Evolutionary conservation across 73 alveolate species (phyloP).

Genomic region (Tetrahymena malaccensis): DNA sequence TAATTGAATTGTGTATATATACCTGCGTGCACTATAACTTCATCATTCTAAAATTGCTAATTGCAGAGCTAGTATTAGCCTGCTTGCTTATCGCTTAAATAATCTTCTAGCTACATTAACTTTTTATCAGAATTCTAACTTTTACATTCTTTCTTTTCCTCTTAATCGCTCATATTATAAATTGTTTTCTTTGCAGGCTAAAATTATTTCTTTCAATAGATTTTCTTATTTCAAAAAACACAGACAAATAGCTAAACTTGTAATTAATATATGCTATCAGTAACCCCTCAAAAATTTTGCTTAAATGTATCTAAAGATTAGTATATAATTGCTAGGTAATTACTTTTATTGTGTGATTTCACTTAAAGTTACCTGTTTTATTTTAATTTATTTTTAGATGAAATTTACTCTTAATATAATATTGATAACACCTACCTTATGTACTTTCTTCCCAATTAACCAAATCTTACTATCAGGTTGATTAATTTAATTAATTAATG

Average conservation of each 20-base stretch:
- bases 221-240: neutral
- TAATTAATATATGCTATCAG: neutral
- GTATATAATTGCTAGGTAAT: neutral
- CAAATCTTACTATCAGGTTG: neutral
- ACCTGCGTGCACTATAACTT: neutral
- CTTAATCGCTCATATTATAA: neutral
- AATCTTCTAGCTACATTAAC: neutral
- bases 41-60: neutral
- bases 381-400: neutral
- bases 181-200: neutral
- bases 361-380: neutral
- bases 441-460: neutral
- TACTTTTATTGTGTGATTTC: neutral
- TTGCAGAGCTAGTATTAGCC: neutral
- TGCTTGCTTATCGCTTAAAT: neutral
- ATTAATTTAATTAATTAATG: no score
- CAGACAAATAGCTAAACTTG: neutral
- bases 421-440: neutral
- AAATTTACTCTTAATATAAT: neutral
- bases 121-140: neutral
- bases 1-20: neutral
- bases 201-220: neutral
- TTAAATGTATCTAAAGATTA: no score
- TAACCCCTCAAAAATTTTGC: neutral
- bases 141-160: neutral